phyloP scores from a whole-genome alignment of 2,329 filamentous ascomycete species.

The Daldinia eschscholtzii region DNA sequence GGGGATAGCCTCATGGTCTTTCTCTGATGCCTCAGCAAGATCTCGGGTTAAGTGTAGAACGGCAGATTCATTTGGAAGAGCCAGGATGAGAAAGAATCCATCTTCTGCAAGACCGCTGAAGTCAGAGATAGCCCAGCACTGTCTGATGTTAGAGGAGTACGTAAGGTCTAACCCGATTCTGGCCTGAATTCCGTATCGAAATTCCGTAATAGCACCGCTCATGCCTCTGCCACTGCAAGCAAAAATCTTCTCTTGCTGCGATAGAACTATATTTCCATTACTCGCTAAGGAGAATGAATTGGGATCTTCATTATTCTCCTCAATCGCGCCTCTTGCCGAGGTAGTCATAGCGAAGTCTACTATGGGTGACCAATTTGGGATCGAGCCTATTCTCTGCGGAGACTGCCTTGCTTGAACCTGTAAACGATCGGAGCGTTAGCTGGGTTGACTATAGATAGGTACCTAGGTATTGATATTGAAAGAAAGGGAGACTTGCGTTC shows the following conservation, averaged over 20 bases:
- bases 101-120: constrained; percentile 41
- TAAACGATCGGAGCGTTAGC: constrained; percentile 27
- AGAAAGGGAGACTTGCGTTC: constrained; percentile 63
- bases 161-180: constrained; percentile 71
- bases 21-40: constrained; percentile 60
- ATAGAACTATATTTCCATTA: constrained; percentile 45
- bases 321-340: constrained; percentile 22
- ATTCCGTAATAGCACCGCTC: constrained; percentile 74
- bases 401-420: constrained; percentile 68
- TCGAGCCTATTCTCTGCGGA: constrained; percentile 66
- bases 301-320: constrained; percentile 62
- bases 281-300: constrained; percentile 55
- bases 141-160: constrained; percentile 61
- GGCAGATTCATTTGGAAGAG: constrained; percentile 63
- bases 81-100: constrained; percentile 60
- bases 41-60: constrained; percentile 64
- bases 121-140: constrained; percentile 65
- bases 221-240: constrained; percentile 73
- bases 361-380: constrained; percentile 74
- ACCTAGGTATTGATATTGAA: constrained; percentile 1
- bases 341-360: constrained; percentile 66
- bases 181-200: constrained; percentile 77
- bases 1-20: constrained; percentile 56
- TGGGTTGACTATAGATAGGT: not conserved
- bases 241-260: constrained; percentile 70